phyloP scores from a whole-genome alignment of 108 stramenopile species.

The Cyclotella baltica region DNA sequence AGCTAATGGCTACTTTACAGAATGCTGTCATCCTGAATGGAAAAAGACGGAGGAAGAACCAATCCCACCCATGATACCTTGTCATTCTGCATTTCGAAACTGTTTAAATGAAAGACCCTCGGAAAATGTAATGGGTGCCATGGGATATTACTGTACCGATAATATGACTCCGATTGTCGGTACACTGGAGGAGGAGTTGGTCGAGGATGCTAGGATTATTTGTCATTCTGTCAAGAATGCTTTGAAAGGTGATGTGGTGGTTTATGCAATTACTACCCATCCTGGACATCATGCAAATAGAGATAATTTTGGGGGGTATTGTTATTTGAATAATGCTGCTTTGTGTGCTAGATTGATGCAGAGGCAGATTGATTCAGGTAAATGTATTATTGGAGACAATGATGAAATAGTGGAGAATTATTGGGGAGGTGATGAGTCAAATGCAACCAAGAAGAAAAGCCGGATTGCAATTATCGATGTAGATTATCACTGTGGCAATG shows the following conservation, averaged over 20 bases:
- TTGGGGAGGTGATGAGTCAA: slow-evolving; percentile 24
- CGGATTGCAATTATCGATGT: slow-evolving; percentile 58
- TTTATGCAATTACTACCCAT: slow-evolving; percentile 79
- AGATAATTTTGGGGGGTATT: slow-evolving; percentile 88
- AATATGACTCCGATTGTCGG: slow-evolving; percentile 70
- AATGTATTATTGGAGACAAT: neutral
- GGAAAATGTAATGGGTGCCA: slow-evolving; percentile 75
- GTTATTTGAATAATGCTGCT: slow-evolving; percentile 83
- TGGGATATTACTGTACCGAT: slow-evolving; percentile 85
- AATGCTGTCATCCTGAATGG: slow-evolving; percentile 50
- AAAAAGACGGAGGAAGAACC: neutral
- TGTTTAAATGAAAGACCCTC: slow-evolving; percentile 59
- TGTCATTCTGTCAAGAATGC: slow-evolving; percentile 53
- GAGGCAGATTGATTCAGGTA: slow-evolving; percentile 24
- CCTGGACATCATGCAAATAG: slow-evolving; percentile 82
- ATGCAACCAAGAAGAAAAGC: slow-evolving; percentile 55
- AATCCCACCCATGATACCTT: slow-evolving; percentile 44
- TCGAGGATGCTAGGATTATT: slow-evolving; percentile 63
- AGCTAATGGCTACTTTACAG: slow-evolving; percentile 19
- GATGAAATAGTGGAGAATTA: slow-evolving; percentile 9
- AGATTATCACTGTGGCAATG: slow-evolving; percentile 86
- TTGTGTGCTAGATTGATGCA: slow-evolving; percentile 63
- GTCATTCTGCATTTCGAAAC: slow-evolving; percentile 42
- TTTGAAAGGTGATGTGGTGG: slow-evolving; percentile 26
- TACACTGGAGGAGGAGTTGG: slow-evolving; percentile 58